A percentile compares a stretch with the other conserved stretches of the same genome.
Evolutionary conservation across 2,329 filamentous ascomycete species (phyloP).

Genomic region (Penicillium sumatraense): DNA sequence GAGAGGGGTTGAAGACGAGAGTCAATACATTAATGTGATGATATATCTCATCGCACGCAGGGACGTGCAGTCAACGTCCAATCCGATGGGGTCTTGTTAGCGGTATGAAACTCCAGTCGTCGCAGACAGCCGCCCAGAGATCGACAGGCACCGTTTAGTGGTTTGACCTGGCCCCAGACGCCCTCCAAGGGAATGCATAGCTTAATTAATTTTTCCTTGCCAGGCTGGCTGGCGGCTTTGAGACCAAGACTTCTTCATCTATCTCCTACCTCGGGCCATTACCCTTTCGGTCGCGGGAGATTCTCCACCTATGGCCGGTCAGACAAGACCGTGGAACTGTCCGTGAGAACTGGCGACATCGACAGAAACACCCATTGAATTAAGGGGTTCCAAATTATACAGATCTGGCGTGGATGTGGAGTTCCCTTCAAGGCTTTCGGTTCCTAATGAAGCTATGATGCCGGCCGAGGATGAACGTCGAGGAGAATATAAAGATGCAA

Average conservation of each 20-base stretch:
- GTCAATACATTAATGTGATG: no score
- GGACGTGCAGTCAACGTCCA: constrained; percentile 12
- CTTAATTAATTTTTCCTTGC: constrained; percentile 20
- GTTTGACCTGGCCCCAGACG: constrained; percentile 13
- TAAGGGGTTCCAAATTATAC: constrained; percentile 18
- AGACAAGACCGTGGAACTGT: constrained; percentile 11
- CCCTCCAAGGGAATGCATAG: constrained; percentile 9
- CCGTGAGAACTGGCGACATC: constrained; percentile 15
- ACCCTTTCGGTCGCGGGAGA: constrained; percentile 20
- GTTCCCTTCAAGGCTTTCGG: constrained; percentile 10
- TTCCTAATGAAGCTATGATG: constrained; percentile 20
- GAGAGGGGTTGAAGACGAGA: neutral
- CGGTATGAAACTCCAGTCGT: constrained; percentile 34
- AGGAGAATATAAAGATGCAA: constrained; percentile 23
- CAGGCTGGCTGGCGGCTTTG: constrained; percentile 15
- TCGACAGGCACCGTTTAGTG: constrained; percentile 22
- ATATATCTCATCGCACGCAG: constrained; percentile 10
- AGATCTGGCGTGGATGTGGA: constrained; percentile 22
- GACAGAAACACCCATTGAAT: constrained; percentile 21
- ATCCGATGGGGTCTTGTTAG: constrained; percentile 1
- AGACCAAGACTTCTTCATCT: constrained; percentile 30
- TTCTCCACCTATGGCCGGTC: constrained; percentile 31
- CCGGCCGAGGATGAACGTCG: neutral
- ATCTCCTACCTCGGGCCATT: constrained; percentile 31
- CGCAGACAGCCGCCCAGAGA: constrained; percentile 31